These are phyloP conservation scores for Bruguiera sexangula DNA, from an alignment of 345 rosid genomes.

Conservation along the genomic window DNA sequence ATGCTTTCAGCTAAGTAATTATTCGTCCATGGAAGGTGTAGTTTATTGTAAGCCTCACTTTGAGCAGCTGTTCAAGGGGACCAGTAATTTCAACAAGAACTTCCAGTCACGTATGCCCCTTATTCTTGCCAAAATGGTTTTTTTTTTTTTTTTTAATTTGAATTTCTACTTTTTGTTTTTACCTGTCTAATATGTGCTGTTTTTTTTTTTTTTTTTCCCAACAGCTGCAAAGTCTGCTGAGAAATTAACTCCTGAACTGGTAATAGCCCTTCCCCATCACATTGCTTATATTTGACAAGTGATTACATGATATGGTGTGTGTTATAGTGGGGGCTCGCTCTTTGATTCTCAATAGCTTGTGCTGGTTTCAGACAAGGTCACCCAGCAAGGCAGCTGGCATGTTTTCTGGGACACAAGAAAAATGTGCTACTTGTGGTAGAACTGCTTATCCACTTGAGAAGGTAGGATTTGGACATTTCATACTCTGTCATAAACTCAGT, in stretches of 20 bases:
- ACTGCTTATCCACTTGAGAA: slow-evolving; percentile 98
- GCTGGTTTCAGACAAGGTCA: slow-evolving; percentile 70
- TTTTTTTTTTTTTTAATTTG: slow-evolving; percentile 7
- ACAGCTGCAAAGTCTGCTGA: slow-evolving; percentile 90
- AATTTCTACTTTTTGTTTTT: slow-evolving; percentile 8
- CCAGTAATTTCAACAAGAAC: slow-evolving; percentile 88
- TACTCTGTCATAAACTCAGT: neutral
- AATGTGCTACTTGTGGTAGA: slow-evolving; percentile 93
- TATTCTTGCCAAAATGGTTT: slow-evolving; percentile 5
- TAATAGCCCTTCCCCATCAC: slow-evolving; percentile 29
- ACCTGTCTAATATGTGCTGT: slow-evolving; percentile 20
- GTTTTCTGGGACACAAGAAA: slow-evolving; percentile 98
- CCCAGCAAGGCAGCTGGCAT: slow-evolving; percentile 92
- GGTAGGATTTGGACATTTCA: slow-evolving; percentile 37
- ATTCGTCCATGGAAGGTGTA: slow-evolving; percentile 98
- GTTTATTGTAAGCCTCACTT: slow-evolving; percentile 95
- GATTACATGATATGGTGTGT: slow-evolving; percentile 3
- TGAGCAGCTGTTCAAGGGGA: slow-evolving; percentile 95
- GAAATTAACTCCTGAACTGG: slow-evolving; percentile 84
- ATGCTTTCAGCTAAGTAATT: slow-evolving; percentile 72
- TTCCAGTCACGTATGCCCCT: slow-evolving; percentile 78
- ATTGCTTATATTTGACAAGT: slow-evolving; percentile 14
- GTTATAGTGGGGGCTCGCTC: slow-evolving; percentile 1
- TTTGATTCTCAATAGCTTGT: slow-evolving; percentile 29
- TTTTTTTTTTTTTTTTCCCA: slow-evolving; percentile 23